Evolutionary conservation across 768 basidiomycete species (phyloP).

Genomic region (Chalciporus sphaerocephalus): DNA sequence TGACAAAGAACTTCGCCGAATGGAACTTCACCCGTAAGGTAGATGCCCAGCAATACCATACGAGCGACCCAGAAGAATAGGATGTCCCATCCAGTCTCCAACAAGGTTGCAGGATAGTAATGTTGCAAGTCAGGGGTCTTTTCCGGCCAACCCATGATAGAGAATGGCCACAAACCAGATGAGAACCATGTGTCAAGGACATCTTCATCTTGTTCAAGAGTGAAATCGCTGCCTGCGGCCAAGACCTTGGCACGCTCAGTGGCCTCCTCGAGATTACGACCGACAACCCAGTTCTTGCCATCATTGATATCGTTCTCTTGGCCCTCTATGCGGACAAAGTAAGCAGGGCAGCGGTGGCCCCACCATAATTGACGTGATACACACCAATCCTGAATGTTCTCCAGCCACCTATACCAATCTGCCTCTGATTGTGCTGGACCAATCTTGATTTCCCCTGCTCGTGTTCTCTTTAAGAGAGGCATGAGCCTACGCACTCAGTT

Average conservation of each 20-base stretch:
- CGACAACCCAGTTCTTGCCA: conserved; percentile 88
- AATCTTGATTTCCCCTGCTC: conserved; percentile 81
- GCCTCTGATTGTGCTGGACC: conserved; percentile 80
- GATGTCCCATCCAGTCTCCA: conserved; percentile 99
- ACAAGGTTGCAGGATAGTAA: conserved; percentile 86
- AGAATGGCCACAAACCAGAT: conserved; percentile 95
- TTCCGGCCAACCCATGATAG: conserved; percentile 97
- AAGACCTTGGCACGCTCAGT: conserved; percentile 65
- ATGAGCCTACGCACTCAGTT: neutral
- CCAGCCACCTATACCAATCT: conserved; percentile 96
- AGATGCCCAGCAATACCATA: conserved; percentile 91
- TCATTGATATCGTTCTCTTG: conserved; percentile 59
- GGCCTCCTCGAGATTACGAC: conserved; percentile 73
- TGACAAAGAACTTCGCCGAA: conserved; percentile 96
- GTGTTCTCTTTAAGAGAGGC: conserved; percentile 58
- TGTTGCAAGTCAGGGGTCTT: conserved; percentile 75
- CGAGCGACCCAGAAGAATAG: conserved; percentile 99
- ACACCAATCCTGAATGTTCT: conserved; percentile 97
- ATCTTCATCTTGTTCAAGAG: conserved; percentile 89
- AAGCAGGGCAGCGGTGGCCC: conserved; percentile 96
- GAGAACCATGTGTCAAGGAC: conserved; percentile 99
- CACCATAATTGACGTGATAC: conserved; percentile 99
- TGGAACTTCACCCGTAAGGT: conserved; percentile 86
- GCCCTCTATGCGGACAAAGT: conserved; percentile 85
- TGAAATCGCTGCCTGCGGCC: conserved; percentile 64